These are phyloP conservation scores for Beauveria sp. DNA, from an alignment of 2,329 filamentous ascomycete species.

Conservation along the genomic window DNA sequence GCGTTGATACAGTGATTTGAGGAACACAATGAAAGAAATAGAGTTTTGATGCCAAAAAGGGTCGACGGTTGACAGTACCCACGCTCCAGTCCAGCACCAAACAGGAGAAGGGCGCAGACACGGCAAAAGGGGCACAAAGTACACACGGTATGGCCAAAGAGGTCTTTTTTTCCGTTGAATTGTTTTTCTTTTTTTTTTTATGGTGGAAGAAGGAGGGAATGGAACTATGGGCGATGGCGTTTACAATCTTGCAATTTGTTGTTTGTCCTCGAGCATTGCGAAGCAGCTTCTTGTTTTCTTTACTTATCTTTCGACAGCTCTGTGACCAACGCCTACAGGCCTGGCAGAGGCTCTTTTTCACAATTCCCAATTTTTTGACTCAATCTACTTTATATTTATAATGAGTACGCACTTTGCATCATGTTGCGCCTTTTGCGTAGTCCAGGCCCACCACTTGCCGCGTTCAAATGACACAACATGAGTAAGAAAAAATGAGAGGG, in stretches of 20 bases:
- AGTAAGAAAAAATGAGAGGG: no score
- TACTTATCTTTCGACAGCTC: not conserved
- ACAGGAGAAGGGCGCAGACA: not conserved
- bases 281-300: not conserved
- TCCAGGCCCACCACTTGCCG: not conserved
- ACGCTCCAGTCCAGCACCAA: not conserved
- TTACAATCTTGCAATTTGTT: conserved; percentile 7
- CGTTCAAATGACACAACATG: no score
- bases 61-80: conserved; percentile 5
- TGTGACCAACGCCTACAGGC: not conserved
- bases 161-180: no score
- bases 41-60: not conserved
- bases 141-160: not conserved
- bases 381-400: not conserved
- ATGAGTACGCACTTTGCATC: not conserved
- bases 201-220: not conserved
- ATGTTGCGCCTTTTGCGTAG: not conserved
- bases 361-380: not conserved
- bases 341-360: not conserved
- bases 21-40: not conserved
- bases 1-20: conserved; percentile 5
- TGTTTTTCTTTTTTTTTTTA: not conserved
- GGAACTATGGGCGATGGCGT: conserved; percentile 6
- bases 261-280: conserved; percentile 7
- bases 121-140: not conserved